phyloP scores from a whole-genome alignment of 2,329 filamentous ascomycete species.

The Fusarium brevicatenulatum region DNA sequence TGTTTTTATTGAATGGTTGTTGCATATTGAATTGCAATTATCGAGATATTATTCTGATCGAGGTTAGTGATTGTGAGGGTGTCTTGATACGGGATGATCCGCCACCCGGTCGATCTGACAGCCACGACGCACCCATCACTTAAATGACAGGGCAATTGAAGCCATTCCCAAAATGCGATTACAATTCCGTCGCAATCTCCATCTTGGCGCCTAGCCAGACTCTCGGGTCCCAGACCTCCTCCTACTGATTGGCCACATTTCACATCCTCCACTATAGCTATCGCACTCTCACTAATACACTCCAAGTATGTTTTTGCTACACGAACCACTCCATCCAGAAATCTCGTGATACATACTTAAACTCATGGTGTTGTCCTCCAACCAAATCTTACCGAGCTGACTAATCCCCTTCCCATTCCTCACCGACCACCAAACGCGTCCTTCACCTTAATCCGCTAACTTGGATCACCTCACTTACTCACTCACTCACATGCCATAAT shows the following conservation, averaged over 20 bases:
- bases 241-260: not conserved
- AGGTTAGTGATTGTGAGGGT: not conserved
- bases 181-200: not conserved
- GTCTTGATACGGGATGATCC: not conserved
- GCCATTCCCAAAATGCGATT: not conserved
- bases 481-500: too few species aligned
- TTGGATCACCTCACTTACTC: not conserved
- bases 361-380: not conserved
- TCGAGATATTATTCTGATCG: not conserved
- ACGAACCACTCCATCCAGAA: not conserved
- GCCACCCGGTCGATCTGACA: not conserved
- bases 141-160: not conserved
- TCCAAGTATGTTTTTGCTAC: rapidly evolving
- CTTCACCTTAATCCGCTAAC: not conserved
- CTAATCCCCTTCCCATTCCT: slow-evolving; percentile 16
- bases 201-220: not conserved
- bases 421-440: slow-evolving; percentile 24
- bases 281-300: too few species aligned
- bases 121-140: too few species aligned
- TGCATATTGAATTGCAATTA: not conserved
- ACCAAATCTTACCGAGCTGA: slow-evolving; percentile 20
- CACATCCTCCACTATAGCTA: rapidly evolving
- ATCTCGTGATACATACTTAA: not conserved
- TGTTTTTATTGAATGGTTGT: not conserved
- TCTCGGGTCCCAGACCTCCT: not conserved